Evolutionary conservation across 73 alveolate genomes (phyloP).

Genomic region (Tetrahymena malaccensis): DNA sequence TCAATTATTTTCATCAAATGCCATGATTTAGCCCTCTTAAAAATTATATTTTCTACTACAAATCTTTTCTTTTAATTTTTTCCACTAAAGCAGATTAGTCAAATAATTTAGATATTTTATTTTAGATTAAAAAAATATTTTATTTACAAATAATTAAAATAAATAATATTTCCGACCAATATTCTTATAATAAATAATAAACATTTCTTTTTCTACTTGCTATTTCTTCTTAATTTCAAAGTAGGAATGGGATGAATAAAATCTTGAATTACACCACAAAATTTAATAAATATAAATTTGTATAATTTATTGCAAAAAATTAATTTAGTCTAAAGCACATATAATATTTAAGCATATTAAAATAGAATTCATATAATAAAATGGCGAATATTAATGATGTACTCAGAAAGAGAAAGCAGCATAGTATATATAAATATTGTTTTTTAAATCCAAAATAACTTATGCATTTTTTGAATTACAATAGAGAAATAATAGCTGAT

Average conservation of each 20-base stretch:
- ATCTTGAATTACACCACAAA: neutral
- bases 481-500: neutral
- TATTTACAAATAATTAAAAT: too few relatives aligned
- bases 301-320: neutral
- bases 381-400: neutral
- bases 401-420: neutral
- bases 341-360: neutral
- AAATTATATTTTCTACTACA: neutral
- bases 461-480: neutral
- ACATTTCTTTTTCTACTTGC: neutral
- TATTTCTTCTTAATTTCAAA: neutral
- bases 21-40: neutral
- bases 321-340: neutral
- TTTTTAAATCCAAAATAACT: neutral
- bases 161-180: neutral
- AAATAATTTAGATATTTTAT: neutral
- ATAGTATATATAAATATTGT: neutral
- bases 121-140: neutral
- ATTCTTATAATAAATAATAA: too few relatives aligned
- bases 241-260: neutral
- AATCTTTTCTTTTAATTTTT: too few relatives aligned
- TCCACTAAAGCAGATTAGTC: neutral
- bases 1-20: neutral
- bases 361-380: neutral
- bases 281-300: neutral